Evolutionary conservation across 2,329 filamentous ascomycete genomes (phyloP).

Genomic region (Gaeumannomyces sp.): DNA sequence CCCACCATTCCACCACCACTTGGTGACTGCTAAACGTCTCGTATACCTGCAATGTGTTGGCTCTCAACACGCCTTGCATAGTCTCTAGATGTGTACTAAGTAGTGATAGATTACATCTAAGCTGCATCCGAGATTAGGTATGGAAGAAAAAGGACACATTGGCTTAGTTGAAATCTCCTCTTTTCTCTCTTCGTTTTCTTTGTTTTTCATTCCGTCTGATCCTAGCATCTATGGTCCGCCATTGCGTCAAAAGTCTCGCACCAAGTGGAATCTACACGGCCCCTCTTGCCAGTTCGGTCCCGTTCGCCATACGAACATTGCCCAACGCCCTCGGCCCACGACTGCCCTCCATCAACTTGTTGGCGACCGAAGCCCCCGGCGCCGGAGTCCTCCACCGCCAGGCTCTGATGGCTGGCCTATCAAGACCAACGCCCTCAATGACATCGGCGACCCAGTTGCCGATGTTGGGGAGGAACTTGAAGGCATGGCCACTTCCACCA

Average conservation of each 20-base stretch:
- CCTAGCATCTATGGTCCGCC: background rate
- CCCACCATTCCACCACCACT: too few relatives aligned
- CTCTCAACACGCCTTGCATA: too few relatives aligned
- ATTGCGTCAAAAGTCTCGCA: background rate
- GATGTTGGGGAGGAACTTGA: conserved; percentile 25
- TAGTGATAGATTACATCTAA: too few relatives aligned
- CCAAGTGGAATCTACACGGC: background rate
- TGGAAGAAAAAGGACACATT: too few relatives aligned
- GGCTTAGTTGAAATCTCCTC: too few relatives aligned
- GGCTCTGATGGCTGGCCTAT: conserved; percentile 19
- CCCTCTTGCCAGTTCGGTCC: background rate
- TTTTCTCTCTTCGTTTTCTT: too few relatives aligned
- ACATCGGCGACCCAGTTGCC: conserved; percentile 36
- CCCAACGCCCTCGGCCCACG: conserved; percentile 13
- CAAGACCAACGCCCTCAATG: conserved; percentile 30
- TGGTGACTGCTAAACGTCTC: too few relatives aligned
- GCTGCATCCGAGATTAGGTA: too few relatives aligned
- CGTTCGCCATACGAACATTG: conserved; percentile 14
- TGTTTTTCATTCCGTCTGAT: too few relatives aligned
- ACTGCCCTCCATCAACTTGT: conserved; percentile 19
- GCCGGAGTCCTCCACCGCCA: conserved; percentile 17
- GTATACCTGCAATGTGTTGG: too few relatives aligned
- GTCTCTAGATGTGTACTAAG: too few relatives aligned
- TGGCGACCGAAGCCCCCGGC: conserved; percentile 7
- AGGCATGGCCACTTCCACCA: conserved; percentile 22